Percentiles rank a stretch among this genome's conserved stretches.
These are phyloP conservation scores for Neobulgaria alba DNA, from an alignment of 2,329 filamentous ascomycete species.

Conservation along the genomic window DNA sequence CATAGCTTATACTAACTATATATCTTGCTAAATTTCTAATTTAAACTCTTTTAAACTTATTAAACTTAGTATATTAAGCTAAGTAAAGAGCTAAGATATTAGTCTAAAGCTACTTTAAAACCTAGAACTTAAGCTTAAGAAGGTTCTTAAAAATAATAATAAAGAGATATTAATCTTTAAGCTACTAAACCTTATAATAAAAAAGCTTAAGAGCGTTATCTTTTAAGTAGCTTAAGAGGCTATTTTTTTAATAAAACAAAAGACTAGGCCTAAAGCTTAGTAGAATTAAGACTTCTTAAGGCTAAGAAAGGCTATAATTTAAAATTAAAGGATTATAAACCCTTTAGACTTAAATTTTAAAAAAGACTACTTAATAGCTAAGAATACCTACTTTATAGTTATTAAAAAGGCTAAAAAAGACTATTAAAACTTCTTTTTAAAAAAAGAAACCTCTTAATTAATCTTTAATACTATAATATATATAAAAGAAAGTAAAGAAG, in stretches of 20 bases:
- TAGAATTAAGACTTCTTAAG: not conserved
- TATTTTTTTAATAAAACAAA: not conserved
- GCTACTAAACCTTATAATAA: not conserved
- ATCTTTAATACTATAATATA: constrained; percentile 1
- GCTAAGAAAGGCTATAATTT: not conserved
- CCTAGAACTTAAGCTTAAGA: not conserved
- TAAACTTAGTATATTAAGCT: not conserved
- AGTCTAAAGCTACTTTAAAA: not conserved
- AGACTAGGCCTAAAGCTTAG: not conserved
- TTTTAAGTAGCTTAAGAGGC: not conserved
- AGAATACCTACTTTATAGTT: not conserved
- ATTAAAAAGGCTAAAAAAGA: not conserved
- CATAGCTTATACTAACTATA: too few relatives aligned
- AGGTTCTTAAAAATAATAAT: not conserved
- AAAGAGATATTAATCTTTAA: not conserved
- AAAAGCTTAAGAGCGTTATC: not conserved
- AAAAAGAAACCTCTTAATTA: not conserved
- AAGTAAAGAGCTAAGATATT: not conserved
- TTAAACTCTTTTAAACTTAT: not conserved
- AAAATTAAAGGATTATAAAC: not conserved
- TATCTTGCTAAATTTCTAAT: too few relatives aligned
- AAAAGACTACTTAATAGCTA: not conserved
- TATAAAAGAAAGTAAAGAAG: not conserved
- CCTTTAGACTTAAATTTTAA: not conserved
- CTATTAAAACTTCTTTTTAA: not conserved